Evolutionary conservation across 768 basidiomycete genomes (phyloP).

Genomic region (Thelephora aurantiotincta): DNA sequence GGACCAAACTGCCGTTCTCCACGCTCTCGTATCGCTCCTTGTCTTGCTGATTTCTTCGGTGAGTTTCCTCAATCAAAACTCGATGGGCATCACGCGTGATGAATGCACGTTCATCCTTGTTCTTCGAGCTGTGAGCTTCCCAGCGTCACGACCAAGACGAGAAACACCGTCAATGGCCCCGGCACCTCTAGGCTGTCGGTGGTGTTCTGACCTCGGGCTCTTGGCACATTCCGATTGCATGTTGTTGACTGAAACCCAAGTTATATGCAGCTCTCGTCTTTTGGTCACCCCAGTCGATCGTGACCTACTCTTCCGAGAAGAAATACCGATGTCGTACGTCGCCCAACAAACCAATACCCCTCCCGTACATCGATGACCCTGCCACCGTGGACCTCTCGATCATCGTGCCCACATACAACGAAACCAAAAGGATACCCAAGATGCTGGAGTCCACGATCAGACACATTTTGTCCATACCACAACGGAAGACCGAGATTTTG

Average conservation of each 20-base stretch:
- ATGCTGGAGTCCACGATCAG: slow-evolving; percentile 73
- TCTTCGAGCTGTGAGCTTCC: slow-evolving; percentile 67
- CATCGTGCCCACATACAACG: slow-evolving; percentile 88
- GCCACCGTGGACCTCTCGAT: slow-evolving; percentile 61
- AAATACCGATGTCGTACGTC: slow-evolving; percentile 47
- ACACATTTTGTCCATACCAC: slow-evolving; percentile 32
- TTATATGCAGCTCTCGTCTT: slow-evolving; percentile 54
- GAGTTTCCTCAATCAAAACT: slow-evolving; percentile 5
- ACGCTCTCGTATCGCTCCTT: slow-evolving; percentile 9
- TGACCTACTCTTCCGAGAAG: slow-evolving; percentile 52
- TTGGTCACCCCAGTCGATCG: slow-evolving; percentile 60
- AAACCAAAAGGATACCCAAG: slow-evolving; percentile 61
- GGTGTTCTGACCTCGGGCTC: slow-evolving; percentile 21
- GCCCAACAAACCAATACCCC: slow-evolving; percentile 36
- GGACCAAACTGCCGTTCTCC: slow-evolving; percentile 10
- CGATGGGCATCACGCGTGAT: slow-evolving; percentile 25
- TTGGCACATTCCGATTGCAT: slow-evolving; percentile 14
- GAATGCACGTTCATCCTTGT: slow-evolving; percentile 79
- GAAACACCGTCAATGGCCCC: slow-evolving; percentile 18
- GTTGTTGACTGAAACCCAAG: slow-evolving; percentile 22
- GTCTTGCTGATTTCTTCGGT: slow-evolving; percentile 11
- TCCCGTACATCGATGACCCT: slow-evolving; percentile 41
- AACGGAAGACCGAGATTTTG: slow-evolving; percentile 63
- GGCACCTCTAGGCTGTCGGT: slow-evolving; percentile 23
- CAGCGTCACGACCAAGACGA: slow-evolving; percentile 53